Evolutionary conservation across 2,329 filamentous ascomycete species (phyloP).

Genomic region (Escovopsis sp.): DNA sequence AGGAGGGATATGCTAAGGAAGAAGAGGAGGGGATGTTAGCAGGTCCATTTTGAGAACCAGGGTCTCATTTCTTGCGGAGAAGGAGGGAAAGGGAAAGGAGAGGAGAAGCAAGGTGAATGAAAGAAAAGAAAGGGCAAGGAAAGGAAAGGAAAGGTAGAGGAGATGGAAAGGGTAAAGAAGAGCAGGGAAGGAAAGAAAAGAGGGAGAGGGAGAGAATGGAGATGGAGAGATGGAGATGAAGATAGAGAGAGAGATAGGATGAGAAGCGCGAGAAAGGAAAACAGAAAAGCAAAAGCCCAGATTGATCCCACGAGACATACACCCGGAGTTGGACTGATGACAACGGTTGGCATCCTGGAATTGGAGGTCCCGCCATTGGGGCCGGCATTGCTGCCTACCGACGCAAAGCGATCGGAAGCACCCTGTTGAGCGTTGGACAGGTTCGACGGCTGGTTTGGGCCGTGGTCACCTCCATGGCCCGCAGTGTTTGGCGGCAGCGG

Average conservation of each 20-base stretch:
- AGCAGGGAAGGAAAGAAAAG: no score
- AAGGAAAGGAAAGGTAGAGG: no score
- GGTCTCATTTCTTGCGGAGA: no score
- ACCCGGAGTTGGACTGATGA: conserved; percentile 88
- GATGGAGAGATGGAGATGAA: background rate
- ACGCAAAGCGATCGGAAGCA: conserved; percentile 28
- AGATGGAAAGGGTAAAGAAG: no score
- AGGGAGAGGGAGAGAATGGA: no score
- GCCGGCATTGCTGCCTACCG: conserved; percentile 19
- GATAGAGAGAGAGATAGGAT: background rate
- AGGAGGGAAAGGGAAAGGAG: no score
- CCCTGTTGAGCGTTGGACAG: conserved; percentile 22
- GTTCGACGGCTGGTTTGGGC: conserved; percentile 25
- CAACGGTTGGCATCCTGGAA: conserved; percentile 56
- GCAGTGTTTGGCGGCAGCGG: conserved; percentile 47
- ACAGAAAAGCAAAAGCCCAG: conserved; percentile 9
- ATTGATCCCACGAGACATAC: conserved; percentile 34
- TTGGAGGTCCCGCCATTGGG: conserved; percentile 21
- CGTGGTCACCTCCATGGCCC: conserved; percentile 28
- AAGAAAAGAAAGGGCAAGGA: no score
- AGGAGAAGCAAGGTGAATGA: no score
- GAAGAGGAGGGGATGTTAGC: background rate
- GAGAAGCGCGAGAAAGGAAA: conserved; percentile 6
- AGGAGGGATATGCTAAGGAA: conserved; percentile 63
- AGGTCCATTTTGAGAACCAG: background rate